Evolutionary conservation across 1,284 basidiomycete species (phyloP), one percentile per base, ranked within the genome.

Genomic region (Phylloboletellus chloephorus): DNA sequence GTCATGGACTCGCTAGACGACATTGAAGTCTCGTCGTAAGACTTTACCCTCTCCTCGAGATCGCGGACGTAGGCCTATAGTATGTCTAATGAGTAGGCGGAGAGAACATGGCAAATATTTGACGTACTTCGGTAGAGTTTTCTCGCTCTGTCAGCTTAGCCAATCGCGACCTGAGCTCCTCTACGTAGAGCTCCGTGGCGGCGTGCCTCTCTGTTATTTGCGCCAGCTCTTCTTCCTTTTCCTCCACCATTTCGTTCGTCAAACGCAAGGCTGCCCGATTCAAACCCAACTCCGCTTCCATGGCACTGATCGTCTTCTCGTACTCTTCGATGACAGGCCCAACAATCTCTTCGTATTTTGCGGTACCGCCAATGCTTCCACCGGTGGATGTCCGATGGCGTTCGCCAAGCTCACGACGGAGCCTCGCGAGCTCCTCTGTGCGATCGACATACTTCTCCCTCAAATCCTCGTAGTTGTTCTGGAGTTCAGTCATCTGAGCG

Each of bases 311-410:
- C 1, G 93, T 92, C 73, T 95, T 94, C 69, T 98, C 95, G 65
- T 98, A 98, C 69, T 98, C 95, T 63, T 95, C 86, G 43, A 98
- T 97, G 54, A 98, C 92, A 6, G 95, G 95, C 25, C 93, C 94
- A 15, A 98, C 93, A 43, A 96, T 95, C 62, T 93, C 88, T 57
- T 96, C 89, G 60, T 97, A 98, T 62, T 87, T 89, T 37, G 74
- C 79, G 5, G 82, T 81, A 25, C 76, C 81, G n/a, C 77, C 79
- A 25, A 79, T 57, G 28, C 77, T 75, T 15, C 84, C 81, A n/a
- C 78, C 75, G n/a, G 69, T 67, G 53, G 62, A 71, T 47, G 53
- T 56, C 8, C 84, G 73, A 50, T 83, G 79, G 56, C 71, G 77
- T 56, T 87, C 86, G 21, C 82, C 85, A 19, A 88, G 72, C 54